Percentiles rank a stretch among this genome's conserved stretches.
Evolutionary conservation across 129 eudicot genomes (phyloP).

Genomic region (Logfia minima): DNA sequence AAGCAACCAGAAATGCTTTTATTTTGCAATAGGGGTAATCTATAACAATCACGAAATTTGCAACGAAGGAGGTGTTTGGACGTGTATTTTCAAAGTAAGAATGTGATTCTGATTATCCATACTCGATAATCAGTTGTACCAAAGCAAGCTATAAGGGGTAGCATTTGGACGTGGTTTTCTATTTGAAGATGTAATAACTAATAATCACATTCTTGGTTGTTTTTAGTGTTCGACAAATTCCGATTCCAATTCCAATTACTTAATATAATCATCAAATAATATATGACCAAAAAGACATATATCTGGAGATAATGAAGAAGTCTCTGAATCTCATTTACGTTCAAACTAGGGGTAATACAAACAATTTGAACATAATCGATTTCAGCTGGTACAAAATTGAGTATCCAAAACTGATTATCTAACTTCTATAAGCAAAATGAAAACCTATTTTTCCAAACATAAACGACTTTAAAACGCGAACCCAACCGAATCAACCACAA

Average conservation of each 20-base stretch:
- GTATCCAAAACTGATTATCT: background rate
- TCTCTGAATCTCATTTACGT: background rate
- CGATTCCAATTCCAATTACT: background rate
- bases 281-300: background rate
- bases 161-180: background rate
- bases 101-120: background rate
- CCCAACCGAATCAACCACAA: background rate
- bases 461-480: background rate
- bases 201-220: background rate
- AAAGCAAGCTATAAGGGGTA: background rate
- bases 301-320: background rate
- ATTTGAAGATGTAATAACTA: background rate
- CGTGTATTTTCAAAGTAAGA: background rate
- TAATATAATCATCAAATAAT: background rate
- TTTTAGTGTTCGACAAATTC: background rate
- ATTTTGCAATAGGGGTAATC: background rate
- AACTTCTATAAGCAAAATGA: no score
- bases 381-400: background rate
- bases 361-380: no score
- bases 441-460: background rate
- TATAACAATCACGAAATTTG: background rate
- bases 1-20: background rate
- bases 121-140: background rate
- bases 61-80: background rate
- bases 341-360: background rate